Conservation (phyloP, 345 rosid genomes). For the Psidium friedrichsthalianum region DNA sequence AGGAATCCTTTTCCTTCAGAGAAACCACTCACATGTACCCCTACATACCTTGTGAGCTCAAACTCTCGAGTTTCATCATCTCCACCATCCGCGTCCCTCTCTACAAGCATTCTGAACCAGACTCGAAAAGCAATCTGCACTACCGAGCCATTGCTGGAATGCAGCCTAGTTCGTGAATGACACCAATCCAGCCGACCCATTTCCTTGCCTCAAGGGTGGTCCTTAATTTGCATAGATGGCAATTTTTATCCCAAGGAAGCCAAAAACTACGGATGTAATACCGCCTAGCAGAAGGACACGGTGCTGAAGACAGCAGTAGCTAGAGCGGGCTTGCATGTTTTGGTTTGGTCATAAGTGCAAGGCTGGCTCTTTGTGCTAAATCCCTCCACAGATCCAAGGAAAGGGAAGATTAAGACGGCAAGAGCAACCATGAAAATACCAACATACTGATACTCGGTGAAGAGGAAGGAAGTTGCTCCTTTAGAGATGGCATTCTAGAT, state of each 20-base stretch:
- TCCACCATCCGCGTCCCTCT: too few relatives aligned
- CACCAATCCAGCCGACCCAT: conserved; percentile 83
- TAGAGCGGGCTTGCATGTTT: conserved; percentile 71
- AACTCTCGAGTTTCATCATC: too few relatives aligned
- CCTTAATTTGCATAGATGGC: conserved; percentile 83
- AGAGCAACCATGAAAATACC: conserved; percentile 50
- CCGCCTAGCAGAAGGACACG: conserved; percentile 62
- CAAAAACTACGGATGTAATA: conserved; percentile 65
- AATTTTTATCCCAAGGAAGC: conserved; percentile 91
- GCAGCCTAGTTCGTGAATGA: too few relatives aligned
- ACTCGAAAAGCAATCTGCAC: too few relatives aligned
- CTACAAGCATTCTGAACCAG: too few relatives aligned
- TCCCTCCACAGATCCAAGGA: conserved; percentile 67
- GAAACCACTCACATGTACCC: too few relatives aligned
- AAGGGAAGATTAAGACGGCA: conserved; percentile 42
- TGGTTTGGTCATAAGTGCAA: conserved; percentile 47
- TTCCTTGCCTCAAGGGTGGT: conserved; percentile 87
- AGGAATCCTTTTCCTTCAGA: too few relatives aligned
- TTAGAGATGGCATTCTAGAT: too few relatives aligned
- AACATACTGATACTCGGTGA: conserved; percentile 50
- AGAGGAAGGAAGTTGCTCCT: conserved; percentile 65
- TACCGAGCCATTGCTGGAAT: too few relatives aligned
- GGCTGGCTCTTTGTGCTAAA: conserved; percentile 59
- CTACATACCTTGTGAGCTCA: too few relatives aligned
- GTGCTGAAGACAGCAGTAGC: conserved; percentile 84